Evolutionary conservation across 2,329 filamentous ascomycete genomes (phyloP), one percentile per base, ranked within the genome.

Genomic region (Trichoderma sp.): DNA sequence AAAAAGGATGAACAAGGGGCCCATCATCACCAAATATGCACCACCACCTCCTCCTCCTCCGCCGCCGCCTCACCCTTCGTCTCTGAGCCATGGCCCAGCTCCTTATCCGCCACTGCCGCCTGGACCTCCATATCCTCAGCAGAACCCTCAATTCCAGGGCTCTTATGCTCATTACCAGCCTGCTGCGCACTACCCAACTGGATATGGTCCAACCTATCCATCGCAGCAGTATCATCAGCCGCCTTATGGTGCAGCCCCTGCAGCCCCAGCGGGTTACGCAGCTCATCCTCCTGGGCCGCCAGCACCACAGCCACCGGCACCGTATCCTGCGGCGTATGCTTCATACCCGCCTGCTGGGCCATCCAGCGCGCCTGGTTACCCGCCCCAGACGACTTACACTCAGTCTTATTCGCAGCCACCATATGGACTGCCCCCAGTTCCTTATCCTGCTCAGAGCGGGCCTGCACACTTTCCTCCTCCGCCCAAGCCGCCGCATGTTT

Each of bases 11-110:
- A 82, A 77, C 36, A 82, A 77, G 68, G 80, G 77, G 3, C 78
- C 78, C 50, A 79, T 78, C 68, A 81, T 78, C 73, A 81, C 80
- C 59, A 81, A 81, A 74, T 81, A 81, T 68, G 74, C 76, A 9
- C 81, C 78, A 59, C 75, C 74, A 8, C 64, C 64, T 6, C 67
- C 67, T 13, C 67, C 65, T 3, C 67, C 65, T 1, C 65, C 66
- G 2, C 57, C 39, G 28, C 32, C 64, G 26, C 20, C n/a, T 23
- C 47, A 53, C 17, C 20, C 53, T 58, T 20, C 64, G 13, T 50
- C 75, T 36, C 72, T 55, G 73, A 71, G 50, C 32, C 73, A 36
- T 68, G 70, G 55, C 65, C 36, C 69, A 62, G 66, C 67, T 61
- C 73, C 71, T 64, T 79, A 79, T 64, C 75, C 74, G 17, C 77